A percentile compares a stretch with the other conserved stretches of the same genome.
Evolutionary conservation across 2,329 filamentous ascomycete species (phyloP).

Genomic region (Colletotrichum cuscutae): DNA sequence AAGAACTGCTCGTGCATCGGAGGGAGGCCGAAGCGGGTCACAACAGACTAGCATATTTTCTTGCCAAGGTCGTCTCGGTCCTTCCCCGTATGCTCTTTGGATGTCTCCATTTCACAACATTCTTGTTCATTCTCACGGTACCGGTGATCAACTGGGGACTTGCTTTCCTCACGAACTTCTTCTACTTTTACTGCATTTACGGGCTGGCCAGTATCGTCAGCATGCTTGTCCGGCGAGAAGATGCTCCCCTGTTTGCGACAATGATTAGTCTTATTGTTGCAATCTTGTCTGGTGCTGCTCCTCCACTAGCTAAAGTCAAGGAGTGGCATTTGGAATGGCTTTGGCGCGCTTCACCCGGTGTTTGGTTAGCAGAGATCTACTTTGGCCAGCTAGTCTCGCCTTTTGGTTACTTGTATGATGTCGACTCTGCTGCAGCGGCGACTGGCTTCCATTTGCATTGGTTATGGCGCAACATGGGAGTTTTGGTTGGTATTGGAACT

Average conservation of each 20-base stretch:
- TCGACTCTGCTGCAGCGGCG: slow-evolving; percentile 53
- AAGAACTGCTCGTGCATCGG: slow-evolving; percentile 64
- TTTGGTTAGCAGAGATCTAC: slow-evolving; percentile 67
- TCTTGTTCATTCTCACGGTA: slow-evolving; percentile 58
- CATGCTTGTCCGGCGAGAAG: slow-evolving; percentile 65
- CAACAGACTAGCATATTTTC: slow-evolving; percentile 64
- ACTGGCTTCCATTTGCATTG: slow-evolving; percentile 59
- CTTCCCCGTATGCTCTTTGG: slow-evolving; percentile 61
- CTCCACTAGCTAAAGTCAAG: slow-evolving; percentile 58
- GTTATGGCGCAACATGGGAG: slow-evolving; percentile 54
- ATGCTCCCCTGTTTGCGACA: slow-evolving; percentile 66
- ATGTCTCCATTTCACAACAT: slow-evolving; percentile 64
- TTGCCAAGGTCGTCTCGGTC: slow-evolving; percentile 64
- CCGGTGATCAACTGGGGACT: slow-evolving; percentile 60
- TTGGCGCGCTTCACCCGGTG: slow-evolving; percentile 63
- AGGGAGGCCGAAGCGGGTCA: slow-evolving; percentile 68
- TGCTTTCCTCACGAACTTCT: slow-evolving; percentile 61
- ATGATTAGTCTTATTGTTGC: slow-evolving; percentile 64
- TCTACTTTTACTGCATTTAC: slow-evolving; percentile 70
- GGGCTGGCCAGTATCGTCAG: slow-evolving; percentile 62
- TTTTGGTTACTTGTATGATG: slow-evolving; percentile 60
- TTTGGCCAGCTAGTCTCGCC: slow-evolving; percentile 62
- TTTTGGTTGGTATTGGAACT: slow-evolving; percentile 53
- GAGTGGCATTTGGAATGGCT: slow-evolving; percentile 65
- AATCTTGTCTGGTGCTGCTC: slow-evolving; percentile 64